Base-by-base conservation (phyloP, 2,329 filamentous ascomycete genomes). In the Talaromyces marneffei region DNA sequence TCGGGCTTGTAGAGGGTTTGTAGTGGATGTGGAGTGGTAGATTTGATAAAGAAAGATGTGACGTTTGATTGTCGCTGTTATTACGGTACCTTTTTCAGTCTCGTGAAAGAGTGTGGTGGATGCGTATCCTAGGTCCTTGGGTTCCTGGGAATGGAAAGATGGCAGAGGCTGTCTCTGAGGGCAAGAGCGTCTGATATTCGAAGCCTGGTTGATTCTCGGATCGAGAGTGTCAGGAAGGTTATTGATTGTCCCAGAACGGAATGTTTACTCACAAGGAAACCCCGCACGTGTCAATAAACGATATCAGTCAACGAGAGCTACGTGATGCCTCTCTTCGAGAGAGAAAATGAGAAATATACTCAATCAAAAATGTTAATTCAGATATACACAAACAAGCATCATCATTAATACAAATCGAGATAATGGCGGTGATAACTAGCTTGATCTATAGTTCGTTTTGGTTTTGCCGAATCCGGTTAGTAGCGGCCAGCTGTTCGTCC, bases 391-490 rank as follows among this genome's bases (percentile, higher is more conserved):
- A 50, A 33, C 3, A 33, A 20, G 29, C 18, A 16, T 33, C 48
- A 1, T 23, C 29, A 35, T 52, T 9, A 18, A 33, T 16, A n/a
- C 10, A 48, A 18, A 40, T 18, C 20, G 18, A 10, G 20, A 40
- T 55, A 1, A 9, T 25, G 14, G 37, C 55, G 33, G 31, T 56
- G 44, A 29, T 61, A 40, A 23, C 40, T 31, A 35, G 14, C 23
- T 48, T 16, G 35, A 52, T 39, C n/a, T n/a, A 29, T 16, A 5
- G 33, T 53, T 64, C 63, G 68, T 70, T 70, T 67, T 64, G 66
- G 57, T 68, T 68, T 69, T 69, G 29, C 67, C 68, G 42, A 42
- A 66, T 68, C 54, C 46, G 67, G 68, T 52, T 63, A 64, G 57
- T 25, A 53, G 4, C 18, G 39, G 27, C 18, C 40, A 52, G 48